Percentiles rank a stretch among this genome's conserved stretches.
These are phyloP conservation scores for Lanmaoa pseudosensibilis DNA, from an alignment of 768 basidiomycete species.

Conservation along the genomic window DNA sequence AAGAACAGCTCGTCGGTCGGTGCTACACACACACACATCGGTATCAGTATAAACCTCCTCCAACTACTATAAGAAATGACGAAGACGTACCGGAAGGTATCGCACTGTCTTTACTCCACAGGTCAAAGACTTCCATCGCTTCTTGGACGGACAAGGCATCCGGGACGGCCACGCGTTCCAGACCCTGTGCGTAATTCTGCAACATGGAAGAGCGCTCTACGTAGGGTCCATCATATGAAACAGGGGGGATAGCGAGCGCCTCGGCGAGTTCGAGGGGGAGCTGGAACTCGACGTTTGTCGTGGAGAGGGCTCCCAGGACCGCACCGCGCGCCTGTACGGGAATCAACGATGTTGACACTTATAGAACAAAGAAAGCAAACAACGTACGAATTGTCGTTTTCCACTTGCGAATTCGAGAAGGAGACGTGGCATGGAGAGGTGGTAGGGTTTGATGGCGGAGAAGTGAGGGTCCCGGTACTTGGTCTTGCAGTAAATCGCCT, in stretches of 20 bases:
- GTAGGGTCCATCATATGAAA: conserved; percentile 52
- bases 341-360: not conserved
- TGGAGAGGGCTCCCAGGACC: conserved; percentile 67
- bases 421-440: conserved; percentile 75
- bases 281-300: conserved; percentile 57
- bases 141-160: conserved; percentile 62
- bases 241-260: conserved; percentile 49
- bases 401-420: conserved; percentile 81
- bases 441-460: conserved; percentile 65
- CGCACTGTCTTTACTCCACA: conserved; percentile 68
- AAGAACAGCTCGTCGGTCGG: conserved; percentile 72
- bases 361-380: not conserved
- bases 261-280: conserved; percentile 64
- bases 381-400: conserved; percentile 60
- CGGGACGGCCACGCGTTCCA: conserved; percentile 53
- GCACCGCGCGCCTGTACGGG: conserved; percentile 60
- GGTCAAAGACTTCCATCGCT: conserved; percentile 71
- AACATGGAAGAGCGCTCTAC: conserved; percentile 52
- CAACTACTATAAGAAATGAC: not conserved
- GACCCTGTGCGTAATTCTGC: conserved; percentile 52
- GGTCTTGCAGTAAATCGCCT: conserved; percentile 69
- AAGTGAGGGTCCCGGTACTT: conserved; percentile 76
- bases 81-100: conserved; percentile 47
- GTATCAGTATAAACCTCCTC: not conserved
- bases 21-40: conserved; percentile 22